A percentile compares a stretch with the other conserved stretches of the same genome.
Evolutionary conservation across 2,329 filamentous ascomycete species (phyloP).

Genomic region (Ascocoryne sarcoides): DNA sequence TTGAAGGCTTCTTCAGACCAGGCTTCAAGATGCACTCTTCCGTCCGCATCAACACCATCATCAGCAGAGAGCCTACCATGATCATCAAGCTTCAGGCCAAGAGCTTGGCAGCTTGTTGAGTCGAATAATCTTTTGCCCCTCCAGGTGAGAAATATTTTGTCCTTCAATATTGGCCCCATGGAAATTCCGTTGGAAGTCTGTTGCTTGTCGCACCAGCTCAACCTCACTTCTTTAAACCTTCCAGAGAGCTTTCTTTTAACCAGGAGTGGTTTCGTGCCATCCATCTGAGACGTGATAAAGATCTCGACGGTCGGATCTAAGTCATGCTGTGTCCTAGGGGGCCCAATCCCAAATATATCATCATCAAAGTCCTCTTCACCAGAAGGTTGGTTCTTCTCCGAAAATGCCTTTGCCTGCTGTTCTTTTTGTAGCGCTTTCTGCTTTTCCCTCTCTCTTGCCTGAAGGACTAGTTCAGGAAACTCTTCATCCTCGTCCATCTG

Average conservation of each 20-base stretch:
- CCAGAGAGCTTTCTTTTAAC: constrained; percentile 60
- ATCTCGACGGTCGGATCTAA: constrained; percentile 49
- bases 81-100: constrained; percentile 48
- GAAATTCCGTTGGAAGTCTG: constrained; percentile 34
- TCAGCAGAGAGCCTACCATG: constrained; percentile 23
- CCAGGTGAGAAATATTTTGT: constrained; percentile 70
- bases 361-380: constrained; percentile 6
- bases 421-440: constrained; percentile 12
- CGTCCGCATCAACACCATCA: constrained; percentile 39
- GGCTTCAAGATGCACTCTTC: constrained; percentile 64
- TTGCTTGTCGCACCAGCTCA: constrained; percentile 62
- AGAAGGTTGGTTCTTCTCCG: constrained; percentile 9
- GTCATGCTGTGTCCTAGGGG: neutral
- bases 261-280: constrained; percentile 49
- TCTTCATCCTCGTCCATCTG: constrained; percentile 22
- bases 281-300: constrained; percentile 59
- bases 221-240: constrained; percentile 55
- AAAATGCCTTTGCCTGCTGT: constrained; percentile 7
- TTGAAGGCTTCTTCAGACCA: constrained; percentile 60
- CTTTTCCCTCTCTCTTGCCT: constrained; percentile 21
- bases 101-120: constrained; percentile 60
- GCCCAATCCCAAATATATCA: constrained; percentile 9
- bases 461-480: constrained; percentile 24
- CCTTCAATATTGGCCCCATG: constrained; percentile 34
- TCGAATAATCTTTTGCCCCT: constrained; percentile 64